Base-by-base conservation (phyloP, 345 rosid species). In the Garcia nutans region DNA sequence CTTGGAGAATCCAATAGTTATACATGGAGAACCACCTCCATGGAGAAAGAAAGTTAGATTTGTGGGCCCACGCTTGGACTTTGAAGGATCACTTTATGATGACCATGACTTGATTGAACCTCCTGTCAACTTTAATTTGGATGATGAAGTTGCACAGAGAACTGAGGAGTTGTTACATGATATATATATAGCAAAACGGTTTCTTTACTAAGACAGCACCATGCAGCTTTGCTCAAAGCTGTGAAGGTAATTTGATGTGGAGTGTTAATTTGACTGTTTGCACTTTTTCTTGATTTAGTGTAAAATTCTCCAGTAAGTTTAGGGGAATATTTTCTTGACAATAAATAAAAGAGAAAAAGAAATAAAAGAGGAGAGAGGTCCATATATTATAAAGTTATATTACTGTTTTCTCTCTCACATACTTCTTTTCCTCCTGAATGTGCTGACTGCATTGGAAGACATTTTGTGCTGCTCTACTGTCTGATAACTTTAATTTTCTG, bases 11-110 rank as follows among this genome's bases (percentile, higher is more conserved):
- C 97, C 97, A 52, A 87, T 94, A 96, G 96, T 94, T 79, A 86
- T 94, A 70, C 97, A 88, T 50, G 98, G 98, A 15, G 97, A 94
- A 77, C 97, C 93, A 54, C 93, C 97, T 65, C 89, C 98, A 20
- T 92, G 98, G 96, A 87, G 86, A 82, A 94, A 91, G 89, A 85
- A 84, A 9, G 84, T 77, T 65, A 83, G 87, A 86, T 92, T 91
- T 7, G 91, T 92, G 4, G 98, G 98, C 59, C 98, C 98, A 28
- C 91, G 94, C 41, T 79, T 94, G 77, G 94, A 94, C 80, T 94
- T 94, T 77, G 98, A 94, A 85, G 96, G 97, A 80, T 89, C 97
- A 2, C 98, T 92, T 52, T 94, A 94, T 20, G 91, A 91, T 12
- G 91, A 89, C 75, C 87, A 91, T 45, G 92, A 72, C 81, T 87